These are phyloP conservation scores for Solanum clarkiae DNA, from an alignment of 257 asterid genomes.

Conservation along the genomic window DNA sequence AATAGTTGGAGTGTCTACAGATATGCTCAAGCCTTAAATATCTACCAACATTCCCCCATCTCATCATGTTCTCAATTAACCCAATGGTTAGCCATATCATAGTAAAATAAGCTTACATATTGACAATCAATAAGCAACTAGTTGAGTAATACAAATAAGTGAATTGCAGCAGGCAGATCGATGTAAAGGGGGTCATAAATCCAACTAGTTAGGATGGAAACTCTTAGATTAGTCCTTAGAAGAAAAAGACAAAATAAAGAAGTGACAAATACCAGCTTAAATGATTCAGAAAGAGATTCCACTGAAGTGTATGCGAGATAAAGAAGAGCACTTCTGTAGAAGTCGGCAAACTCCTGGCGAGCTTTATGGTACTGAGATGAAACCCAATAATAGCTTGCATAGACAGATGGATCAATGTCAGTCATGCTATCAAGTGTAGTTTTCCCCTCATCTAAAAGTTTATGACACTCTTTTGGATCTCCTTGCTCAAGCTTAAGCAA, in stretches of 20 bases:
- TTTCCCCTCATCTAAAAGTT: slow-evolving; percentile 80
- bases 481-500: slow-evolving; percentile 75
- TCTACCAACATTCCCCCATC: not conserved
- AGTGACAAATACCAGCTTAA: slow-evolving; percentile 57
- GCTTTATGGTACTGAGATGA: slow-evolving; percentile 80
- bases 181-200: not conserved
- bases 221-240: not conserved
- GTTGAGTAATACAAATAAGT: not conserved
- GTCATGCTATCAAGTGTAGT: slow-evolving; percentile 93
- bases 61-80: not conserved
- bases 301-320: slow-evolving; percentile 89
- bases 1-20: not conserved
- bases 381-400: slow-evolving; percentile 91
- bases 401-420: slow-evolving; percentile 94
- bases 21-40: not conserved
- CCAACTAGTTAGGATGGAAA: not conserved
- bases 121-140: not conserved
- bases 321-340: slow-evolving; percentile 89
- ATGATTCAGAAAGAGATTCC: slow-evolving; percentile 77
- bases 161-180: not conserved
- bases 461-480: slow-evolving; percentile 75
- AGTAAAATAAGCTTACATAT: not conserved
- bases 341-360: slow-evolving; percentile 87
- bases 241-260: not conserved
- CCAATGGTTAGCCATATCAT: not conserved